Conservation (phyloP, 2,329 filamentous ascomycete genomes). For the Epichloe coenophiala region DNA sequence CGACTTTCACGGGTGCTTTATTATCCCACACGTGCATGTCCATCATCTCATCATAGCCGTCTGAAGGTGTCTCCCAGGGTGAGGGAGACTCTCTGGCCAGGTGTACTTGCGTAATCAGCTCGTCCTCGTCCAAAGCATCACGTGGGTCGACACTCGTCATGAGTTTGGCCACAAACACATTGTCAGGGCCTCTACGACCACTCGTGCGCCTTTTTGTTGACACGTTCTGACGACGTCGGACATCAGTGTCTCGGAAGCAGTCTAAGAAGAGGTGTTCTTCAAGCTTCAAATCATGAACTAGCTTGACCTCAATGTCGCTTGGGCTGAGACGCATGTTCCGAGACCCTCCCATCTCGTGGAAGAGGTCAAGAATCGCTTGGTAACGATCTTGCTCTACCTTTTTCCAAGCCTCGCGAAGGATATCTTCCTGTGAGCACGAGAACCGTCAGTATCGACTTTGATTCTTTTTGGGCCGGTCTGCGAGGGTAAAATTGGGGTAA, state of each 20-base stretch:
- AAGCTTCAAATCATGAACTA: constrained; percentile 29
- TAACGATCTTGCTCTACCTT: constrained; percentile 30
- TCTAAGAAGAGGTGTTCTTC: constrained; percentile 27
- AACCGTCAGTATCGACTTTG: background rate
- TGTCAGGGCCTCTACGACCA: constrained; percentile 13
- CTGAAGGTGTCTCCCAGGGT: constrained; percentile 15
- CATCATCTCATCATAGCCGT: constrained; percentile 15
- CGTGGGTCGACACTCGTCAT: constrained; percentile 23
- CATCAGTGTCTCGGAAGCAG: constrained; percentile 21
- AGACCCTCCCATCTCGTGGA: constrained; percentile 37
- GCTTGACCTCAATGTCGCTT: constrained; percentile 34
- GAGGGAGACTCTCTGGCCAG: constrained; percentile 5
- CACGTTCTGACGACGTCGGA: constrained; percentile 29
- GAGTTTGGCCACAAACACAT: constrained; percentile 26
- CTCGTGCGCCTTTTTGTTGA: constrained; percentile 15
- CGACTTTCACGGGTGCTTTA: constrained; percentile 16
- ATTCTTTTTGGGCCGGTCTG: background rate
- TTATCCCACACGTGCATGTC: constrained; percentile 17
- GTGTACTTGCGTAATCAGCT: constrained; percentile 22
- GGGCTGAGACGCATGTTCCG: constrained; percentile 34
- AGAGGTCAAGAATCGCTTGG: constrained; percentile 26
- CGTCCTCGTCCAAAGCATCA: constrained; percentile 20
- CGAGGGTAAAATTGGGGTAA: background rate
- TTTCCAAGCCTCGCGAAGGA: constrained; percentile 27
- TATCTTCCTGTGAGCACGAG: constrained; percentile 20